Evolutionary conservation across 1,284 basidiomycete species (phyloP).

Genomic region (Leccinum pachyderme): DNA sequence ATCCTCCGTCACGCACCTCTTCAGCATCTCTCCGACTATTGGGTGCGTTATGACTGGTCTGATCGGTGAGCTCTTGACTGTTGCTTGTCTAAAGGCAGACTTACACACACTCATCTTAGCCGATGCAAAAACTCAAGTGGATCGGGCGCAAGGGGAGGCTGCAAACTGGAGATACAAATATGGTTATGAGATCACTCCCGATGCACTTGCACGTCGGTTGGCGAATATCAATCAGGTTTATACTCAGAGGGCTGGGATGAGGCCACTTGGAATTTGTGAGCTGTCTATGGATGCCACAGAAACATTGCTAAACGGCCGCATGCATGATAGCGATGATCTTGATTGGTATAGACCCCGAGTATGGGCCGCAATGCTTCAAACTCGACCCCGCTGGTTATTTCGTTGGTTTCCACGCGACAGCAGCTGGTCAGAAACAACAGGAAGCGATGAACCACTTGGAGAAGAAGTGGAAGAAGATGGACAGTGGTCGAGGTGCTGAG

Average conservation of each 20-base stretch:
- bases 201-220: conserved; percentile 89
- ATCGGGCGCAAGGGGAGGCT: conserved; percentile 87
- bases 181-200: conserved; percentile 97
- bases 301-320: conserved; percentile 32
- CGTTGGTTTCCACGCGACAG: conserved; percentile 96
- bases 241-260: conserved; percentile 96
- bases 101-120: conserved; percentile 48
- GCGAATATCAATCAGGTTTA: conserved; percentile 99
- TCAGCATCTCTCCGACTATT: conserved; percentile 94
- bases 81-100: conserved; percentile 6
- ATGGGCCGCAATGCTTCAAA: conserved; percentile 94
- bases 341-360: conserved; percentile 89
- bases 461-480: conserved; percentile 98
- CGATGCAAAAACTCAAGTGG: conserved; percentile 90
- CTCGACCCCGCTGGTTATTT: conserved; percentile 99
- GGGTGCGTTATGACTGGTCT: conserved; percentile 98
- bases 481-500: conserved; percentile 71
- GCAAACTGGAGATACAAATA: conserved; percentile 96
- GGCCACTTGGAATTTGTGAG: conserved; percentile 93
- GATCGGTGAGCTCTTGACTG: conserved; percentile 56
- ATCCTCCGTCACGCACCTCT: conserved; percentile 92
- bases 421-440: conserved; percentile 96
- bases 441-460: conserved; percentile 98
- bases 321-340: conserved; percentile 79
- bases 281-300: conserved; percentile 6